Percentiles rank a stretch among this genome's conserved stretches.
Evolutionary conservation across 441 rosid genomes (phyloP).

Genomic region (Eruca vesicaria): DNA sequence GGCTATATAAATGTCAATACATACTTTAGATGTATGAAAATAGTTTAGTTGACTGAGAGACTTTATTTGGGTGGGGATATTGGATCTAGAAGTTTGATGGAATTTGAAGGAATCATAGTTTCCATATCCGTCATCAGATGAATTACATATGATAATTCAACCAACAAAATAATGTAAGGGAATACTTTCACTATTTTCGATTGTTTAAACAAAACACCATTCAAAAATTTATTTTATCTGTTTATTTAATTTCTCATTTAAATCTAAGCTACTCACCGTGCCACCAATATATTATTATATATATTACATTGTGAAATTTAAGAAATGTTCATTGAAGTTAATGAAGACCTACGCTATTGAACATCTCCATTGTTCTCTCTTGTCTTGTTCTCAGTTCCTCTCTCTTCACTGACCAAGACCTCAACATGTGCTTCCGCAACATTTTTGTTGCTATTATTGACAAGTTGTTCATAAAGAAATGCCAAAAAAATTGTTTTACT

Average conservation of each 20-base stretch:
- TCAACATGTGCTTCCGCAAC: neutral
- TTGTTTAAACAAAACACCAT: too few species aligned
- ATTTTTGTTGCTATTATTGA: neutral
- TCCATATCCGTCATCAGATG: neutral
- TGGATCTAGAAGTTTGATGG: too few species aligned
- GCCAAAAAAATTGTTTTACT: neutral
- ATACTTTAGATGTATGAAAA: neutral
- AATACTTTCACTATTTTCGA: neutral
- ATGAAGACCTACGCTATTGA: neutral
- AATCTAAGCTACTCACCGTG: neutral
- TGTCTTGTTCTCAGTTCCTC: neutral
- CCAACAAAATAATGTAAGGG: neutral
- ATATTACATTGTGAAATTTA: neutral
- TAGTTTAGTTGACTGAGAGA: neutral
- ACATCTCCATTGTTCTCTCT: neutral
- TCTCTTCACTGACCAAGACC: neutral
- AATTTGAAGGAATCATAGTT: too few species aligned
- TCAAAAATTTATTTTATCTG: too few species aligned
- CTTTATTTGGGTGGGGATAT: too few species aligned
- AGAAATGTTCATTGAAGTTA: neutral
- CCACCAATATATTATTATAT: neutral
- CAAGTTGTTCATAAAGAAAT: neutral
- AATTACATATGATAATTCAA: neutral
- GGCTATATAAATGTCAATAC: too few species aligned
- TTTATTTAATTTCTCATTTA: too few species aligned